Percentiles rank a stretch among this genome's conserved stretches.
These are phyloP conservation scores for Stellera chamaejasme DNA, from an alignment of 345 rosid genomes.

Conservation along the genomic window DNA sequence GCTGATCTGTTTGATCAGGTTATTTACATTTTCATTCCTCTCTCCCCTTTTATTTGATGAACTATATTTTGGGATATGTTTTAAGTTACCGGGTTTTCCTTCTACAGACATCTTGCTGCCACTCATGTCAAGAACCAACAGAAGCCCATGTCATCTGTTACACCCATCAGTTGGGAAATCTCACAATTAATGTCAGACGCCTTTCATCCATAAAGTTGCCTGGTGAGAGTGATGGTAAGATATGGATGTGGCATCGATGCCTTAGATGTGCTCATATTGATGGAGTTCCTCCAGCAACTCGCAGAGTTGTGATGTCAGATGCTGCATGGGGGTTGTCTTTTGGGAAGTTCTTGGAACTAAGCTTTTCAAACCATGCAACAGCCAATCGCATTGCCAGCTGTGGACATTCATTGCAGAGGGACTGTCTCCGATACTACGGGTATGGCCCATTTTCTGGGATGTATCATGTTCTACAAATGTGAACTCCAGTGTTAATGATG, in stretches of 20 bases:
- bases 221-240: slow-evolving; percentile 89
- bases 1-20: slow-evolving; percentile 91
- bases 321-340: slow-evolving; percentile 99
- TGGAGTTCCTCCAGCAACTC: slow-evolving; percentile 97
- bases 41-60: not conserved
- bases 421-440: slow-evolving; percentile 98
- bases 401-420: slow-evolving; percentile 97
- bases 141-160: slow-evolving; percentile 88
- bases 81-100: slow-evolving; percentile 12
- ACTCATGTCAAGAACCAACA: slow-evolving; percentile 68
- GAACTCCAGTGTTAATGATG: slow-evolving; percentile 11
- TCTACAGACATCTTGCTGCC: slow-evolving; percentile 51
- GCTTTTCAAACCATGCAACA: slow-evolving; percentile 95
- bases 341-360: slow-evolving; percentile 95
- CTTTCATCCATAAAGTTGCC: slow-evolving; percentile 61
- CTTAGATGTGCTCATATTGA: slow-evolving; percentile 68
- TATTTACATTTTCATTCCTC: slow-evolving; percentile 4
- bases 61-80: slow-evolving; percentile 2
- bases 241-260: slow-evolving; percentile 99
- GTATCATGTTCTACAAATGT: not conserved
- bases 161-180: slow-evolving; percentile 97
- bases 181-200: slow-evolving; percentile 76
- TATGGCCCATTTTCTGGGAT: slow-evolving; percentile 17
- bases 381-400: slow-evolving; percentile 97
- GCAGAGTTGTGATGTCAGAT: slow-evolving; percentile 91